Base-by-base conservation (phyloP, 176 grass and related monocot genomes). In the Eragrostis curvula region DNA sequence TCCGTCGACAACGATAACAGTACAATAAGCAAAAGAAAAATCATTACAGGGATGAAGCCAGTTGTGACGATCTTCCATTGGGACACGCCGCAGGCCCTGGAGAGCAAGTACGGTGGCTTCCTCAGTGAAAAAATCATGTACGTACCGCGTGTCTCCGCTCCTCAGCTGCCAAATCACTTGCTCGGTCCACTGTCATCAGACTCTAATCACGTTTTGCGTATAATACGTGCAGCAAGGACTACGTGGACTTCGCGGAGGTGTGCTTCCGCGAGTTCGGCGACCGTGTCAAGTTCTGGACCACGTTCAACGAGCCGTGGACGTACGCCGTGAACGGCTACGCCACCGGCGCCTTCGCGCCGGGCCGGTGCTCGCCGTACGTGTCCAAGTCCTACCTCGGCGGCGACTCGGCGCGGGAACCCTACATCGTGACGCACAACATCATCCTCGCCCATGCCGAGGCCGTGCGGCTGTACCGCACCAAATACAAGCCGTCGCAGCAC, bases 201-300 rank as follows among this genome's bases (percentile, higher is more conserved):
- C 32, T 4, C 43, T 45, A 10, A 45, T 45, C 17, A 29, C 32
- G 14, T 16, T 60, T 8, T 20, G 30, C 17, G 5, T 1, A 9
- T 46, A 4, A 36, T 36, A 36, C 32, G 32, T 1, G 50, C 73
- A 97, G 91, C 57, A 82, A 97, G 68, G 95, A 94, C 78, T 94
- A 83, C 27, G 9, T 79, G 39, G 87, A 91, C 63, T 97, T 81
- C 43, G 81, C 81, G 0, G 87, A 91, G 0, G 68, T 89, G 2
- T 91, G 88, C 87, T 97, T 92, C 83, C 77, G n/a, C 1, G 90
- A 94, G 40, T 97, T 97, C 47, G 92, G 95, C 63, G 92, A 94
- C 67, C 81, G 92, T 0, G 92, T 97, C n/a, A 89, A 97, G 80
- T 49, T 71, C 80, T 97, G 92, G 95, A 92, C 88, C n/a, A 97